Conservation (phyloP, 257 asterid species). For the Anisodus acutangulus region DNA sequence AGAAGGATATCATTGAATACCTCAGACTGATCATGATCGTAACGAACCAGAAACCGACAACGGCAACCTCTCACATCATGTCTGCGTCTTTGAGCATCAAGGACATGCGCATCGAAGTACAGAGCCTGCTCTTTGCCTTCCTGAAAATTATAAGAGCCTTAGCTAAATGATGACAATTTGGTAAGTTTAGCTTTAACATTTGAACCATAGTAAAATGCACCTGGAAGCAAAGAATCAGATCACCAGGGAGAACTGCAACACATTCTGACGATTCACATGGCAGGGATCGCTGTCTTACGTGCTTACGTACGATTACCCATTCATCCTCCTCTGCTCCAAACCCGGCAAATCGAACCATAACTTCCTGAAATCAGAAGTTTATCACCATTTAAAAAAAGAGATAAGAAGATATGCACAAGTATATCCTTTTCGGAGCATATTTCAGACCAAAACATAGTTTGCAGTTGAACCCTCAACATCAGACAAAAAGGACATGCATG, state of each 20-base stretch:
- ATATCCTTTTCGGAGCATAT: constrained; percentile 9
- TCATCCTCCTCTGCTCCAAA: constrained; percentile 96
- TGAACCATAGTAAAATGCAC: constrained; percentile 39
- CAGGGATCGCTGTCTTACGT: constrained; percentile 92
- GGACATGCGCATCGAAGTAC: constrained; percentile 97
- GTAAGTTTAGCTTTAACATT: constrained; percentile 1
- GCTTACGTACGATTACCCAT: constrained; percentile 83
- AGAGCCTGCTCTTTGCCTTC: constrained; percentile 99
- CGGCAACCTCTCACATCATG: constrained; percentile 98
- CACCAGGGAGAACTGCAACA: constrained; percentile 82
- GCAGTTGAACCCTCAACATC: neutral
- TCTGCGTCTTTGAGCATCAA: constrained; percentile 95
- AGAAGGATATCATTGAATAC: constrained; percentile 42
- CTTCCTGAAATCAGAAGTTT: constrained; percentile 66
- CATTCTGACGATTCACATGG: constrained; percentile 98
- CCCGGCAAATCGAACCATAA: constrained; percentile 92
- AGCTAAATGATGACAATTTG: neutral
- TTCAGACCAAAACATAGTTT: constrained; percentile 7
- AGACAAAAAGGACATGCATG: neutral
- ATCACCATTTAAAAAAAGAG: neutral
- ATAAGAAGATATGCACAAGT: neutral
- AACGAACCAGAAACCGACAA: constrained; percentile 93
- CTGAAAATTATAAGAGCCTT: constrained; percentile 47
- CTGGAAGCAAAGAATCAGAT: constrained; percentile 96
- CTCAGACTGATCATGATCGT: constrained; percentile 96